Evolutionary conservation across 2,329 filamentous ascomycete species (phyloP), one percentile per base, ranked within the genome.

Genomic region (Colletotrichum aenigma): DNA sequence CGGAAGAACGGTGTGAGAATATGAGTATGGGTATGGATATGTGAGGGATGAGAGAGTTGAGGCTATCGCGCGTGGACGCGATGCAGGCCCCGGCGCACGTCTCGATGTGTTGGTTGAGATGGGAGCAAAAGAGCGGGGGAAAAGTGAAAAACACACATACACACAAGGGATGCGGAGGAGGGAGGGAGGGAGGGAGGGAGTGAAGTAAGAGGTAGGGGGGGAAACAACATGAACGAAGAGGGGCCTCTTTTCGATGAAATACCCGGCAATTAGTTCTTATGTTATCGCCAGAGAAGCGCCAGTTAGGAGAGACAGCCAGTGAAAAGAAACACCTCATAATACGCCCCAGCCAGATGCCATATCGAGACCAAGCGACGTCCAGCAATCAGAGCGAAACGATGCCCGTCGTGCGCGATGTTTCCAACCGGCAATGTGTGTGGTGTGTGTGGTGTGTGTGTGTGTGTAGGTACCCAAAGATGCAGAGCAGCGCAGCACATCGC

Each of bases 91-190:
- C 21, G 9, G 28, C 61, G 56, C 56, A 21, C 21, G 36, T 30
- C 18, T 32, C 62, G 56, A 68, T 43, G 38, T 68, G 64, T 65
- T 73, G 70, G 73, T 48, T 73, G 65, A 68, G 26, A 68, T 68
- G 70, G 58, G 62, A 75, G 58, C 38, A 68, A 70, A 75, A 73
- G 56, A 73, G 70, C 70, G 64, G 73, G 64, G 70, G 69, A 30
- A 36, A 43, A n/a, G 34, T 64, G 34, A 26, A 64, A 64, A 43
- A 64, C 15, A 58, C 55, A 58, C 55, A 58, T 24, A 58, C 55
- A 58, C 24, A 58, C 26, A 21, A 30, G 26, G 48, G 62, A 66
- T 21, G 62, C 32, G 34, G 34, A 64, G 34, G 34, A 64, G 61
- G 32, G 26, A 26, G 5, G 32, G 26, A 26, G 5, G 26, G 21